Conservation (phyloP, 2,329 filamentous ascomycete species). For the Nannizziopsis arthrosporioides region DNA sequence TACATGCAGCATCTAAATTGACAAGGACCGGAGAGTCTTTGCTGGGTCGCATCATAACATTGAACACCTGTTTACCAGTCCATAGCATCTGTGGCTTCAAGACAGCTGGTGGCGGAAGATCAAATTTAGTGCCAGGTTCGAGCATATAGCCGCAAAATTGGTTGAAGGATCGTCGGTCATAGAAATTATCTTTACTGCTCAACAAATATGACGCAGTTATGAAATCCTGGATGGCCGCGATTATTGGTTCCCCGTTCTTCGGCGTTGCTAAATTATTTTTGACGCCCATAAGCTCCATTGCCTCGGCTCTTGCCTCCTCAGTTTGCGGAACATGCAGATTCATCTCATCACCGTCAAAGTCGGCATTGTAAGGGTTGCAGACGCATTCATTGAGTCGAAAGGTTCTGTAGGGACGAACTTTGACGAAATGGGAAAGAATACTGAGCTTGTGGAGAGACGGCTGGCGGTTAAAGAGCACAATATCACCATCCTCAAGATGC, state of each 20-base stretch:
- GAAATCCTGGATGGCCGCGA: slow-evolving; percentile 98
- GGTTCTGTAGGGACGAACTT: slow-evolving; percentile 87
- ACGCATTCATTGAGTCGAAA: slow-evolving; percentile 97
- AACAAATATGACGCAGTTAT: slow-evolving; percentile 89
- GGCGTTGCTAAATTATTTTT: slow-evolving; percentile 93
- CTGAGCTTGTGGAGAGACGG: slow-evolving; percentile 96
- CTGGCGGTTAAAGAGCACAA: slow-evolving; percentile 95
- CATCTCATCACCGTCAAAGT: slow-evolving; percentile 99
- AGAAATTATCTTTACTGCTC: slow-evolving; percentile 87
- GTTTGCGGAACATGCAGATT: slow-evolving; percentile 96
- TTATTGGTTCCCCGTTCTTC: slow-evolving; percentile 95
- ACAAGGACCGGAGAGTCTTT: slow-evolving; percentile 69
- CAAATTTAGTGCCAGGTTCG: slow-evolving; percentile 61
- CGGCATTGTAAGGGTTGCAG: slow-evolving; percentile 94
- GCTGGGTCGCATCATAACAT: slow-evolving; percentile 80
- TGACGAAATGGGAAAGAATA: slow-evolving; percentile 92
- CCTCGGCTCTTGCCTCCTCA: slow-evolving; percentile 89
- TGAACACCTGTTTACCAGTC: slow-evolving; percentile 97
- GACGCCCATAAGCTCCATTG: slow-evolving; percentile 93
- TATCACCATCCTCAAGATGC: slow-evolving; percentile 87
- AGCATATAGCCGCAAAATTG: slow-evolving; percentile 94
- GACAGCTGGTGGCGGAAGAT: slow-evolving; percentile 77
- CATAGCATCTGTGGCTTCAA: slow-evolving; percentile 76
- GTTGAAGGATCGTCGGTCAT: slow-evolving; percentile 74
- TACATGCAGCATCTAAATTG: slow-evolving; percentile 87